These are phyloP conservation scores for Starmerella sirachaensis DNA, from an alignment of 805 yeast genomes.

Conservation along the genomic window DNA sequence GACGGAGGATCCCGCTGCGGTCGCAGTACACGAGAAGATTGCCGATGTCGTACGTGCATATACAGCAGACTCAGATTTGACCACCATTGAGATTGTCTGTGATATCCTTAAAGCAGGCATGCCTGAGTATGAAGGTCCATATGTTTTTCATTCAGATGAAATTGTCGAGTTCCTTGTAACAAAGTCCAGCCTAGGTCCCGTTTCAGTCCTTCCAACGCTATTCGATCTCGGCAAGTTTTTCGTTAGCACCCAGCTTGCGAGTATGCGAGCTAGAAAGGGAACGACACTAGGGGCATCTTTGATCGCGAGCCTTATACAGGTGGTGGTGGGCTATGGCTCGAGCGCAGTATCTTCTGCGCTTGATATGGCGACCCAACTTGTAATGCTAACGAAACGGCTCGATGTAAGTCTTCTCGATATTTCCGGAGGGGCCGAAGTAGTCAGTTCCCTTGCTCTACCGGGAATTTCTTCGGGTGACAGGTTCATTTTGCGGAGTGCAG, in stretches of 20 bases:
- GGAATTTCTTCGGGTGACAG: conserved; percentile 41
- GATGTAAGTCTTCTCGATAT: neutral
- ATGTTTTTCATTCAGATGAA: conserved; percentile 37
- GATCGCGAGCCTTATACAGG: neutral
- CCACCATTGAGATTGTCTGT: conserved; percentile 52
- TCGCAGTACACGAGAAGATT: conserved; percentile 32
- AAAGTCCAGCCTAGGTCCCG: conserved; percentile 26
- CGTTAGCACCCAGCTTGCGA: conserved; percentile 18
- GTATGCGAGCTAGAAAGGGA: neutral
- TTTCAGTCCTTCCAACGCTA: conserved; percentile 19
- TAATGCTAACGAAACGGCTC: neutral
- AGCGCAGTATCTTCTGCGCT: neutral
- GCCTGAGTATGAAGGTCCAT: conserved; percentile 44
- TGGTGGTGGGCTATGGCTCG: neutral
- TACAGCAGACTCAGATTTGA: conserved; percentile 34
- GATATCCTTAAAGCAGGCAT: conserved; percentile 52
- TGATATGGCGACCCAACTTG: conserved; percentile 22
- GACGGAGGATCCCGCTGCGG: conserved; percentile 22
- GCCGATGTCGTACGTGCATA: conserved; percentile 34
- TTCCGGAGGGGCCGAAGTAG: conserved; percentile 17
- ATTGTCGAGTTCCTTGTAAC: conserved; percentile 33
- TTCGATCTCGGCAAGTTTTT: conserved; percentile 26
- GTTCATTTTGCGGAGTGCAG: conserved; percentile 41
- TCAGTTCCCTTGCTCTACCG: conserved; percentile 31
- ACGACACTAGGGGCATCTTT: neutral